Conservation (phyloP, 2,329 filamentous ascomycete species). For the Calycina herbarum region DNA sequence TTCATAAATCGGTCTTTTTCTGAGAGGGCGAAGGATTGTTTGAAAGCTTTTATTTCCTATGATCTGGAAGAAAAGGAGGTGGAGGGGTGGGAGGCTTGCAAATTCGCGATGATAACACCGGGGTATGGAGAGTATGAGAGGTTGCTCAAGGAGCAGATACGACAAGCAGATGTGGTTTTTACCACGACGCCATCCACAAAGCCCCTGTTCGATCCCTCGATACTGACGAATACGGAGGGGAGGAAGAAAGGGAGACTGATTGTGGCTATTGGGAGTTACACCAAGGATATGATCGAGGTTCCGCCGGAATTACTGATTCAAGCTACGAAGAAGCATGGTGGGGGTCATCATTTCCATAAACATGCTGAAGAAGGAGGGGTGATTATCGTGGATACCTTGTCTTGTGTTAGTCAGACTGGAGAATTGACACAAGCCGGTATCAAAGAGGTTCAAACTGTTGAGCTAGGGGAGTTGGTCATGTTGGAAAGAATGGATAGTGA, state of each 20-base stretch:
- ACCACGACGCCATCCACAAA: conserved; percentile 78
- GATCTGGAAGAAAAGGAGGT: conserved; percentile 47
- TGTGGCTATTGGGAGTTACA: conserved; percentile 69
- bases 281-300: conserved; percentile 77
- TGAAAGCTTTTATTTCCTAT: conserved; percentile 50
- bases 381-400: conserved; percentile 74
- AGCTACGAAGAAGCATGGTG: conserved; percentile 54
- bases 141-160: conserved; percentile 69
- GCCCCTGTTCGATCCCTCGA: conserved; percentile 72
- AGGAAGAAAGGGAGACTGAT: conserved; percentile 70
- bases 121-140: conserved; percentile 67
- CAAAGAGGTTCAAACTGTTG: conserved; percentile 73
- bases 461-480: conserved; percentile 79
- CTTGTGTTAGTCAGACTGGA: conserved; percentile 78
- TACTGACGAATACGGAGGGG: conserved; percentile 71
- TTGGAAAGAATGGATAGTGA: conserved; percentile 42
- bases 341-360: conserved; percentile 63
- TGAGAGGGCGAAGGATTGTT: conserved; percentile 52
- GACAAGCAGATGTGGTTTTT: conserved; percentile 77
- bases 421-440: conserved; percentile 81
- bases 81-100: conserved; percentile 64
- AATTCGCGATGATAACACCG: conserved; percentile 69
- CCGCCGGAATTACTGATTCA: conserved; percentile 73
- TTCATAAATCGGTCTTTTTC: conserved; percentile 77
- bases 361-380: conserved; percentile 64